phyloP scores from a whole-genome alignment of 1,284 basidiomycete genomes.

The Trichosporon faecale region DNA sequence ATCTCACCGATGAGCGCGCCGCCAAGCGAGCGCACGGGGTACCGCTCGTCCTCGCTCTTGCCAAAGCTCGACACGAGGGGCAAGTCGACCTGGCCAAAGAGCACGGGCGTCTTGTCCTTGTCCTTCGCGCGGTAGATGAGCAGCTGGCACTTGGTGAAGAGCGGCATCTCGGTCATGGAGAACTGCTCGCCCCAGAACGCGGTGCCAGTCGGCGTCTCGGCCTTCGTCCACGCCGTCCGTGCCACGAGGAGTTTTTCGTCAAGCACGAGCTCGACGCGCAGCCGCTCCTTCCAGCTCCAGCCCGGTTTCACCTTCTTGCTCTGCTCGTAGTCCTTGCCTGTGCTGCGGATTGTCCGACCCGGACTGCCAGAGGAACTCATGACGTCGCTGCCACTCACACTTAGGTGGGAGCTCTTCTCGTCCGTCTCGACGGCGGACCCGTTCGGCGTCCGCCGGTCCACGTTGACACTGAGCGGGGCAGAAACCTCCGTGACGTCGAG shows the following conservation, averaged over 20 bases:
- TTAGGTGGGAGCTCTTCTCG: conserved; percentile 15
- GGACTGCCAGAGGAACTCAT: background rate
- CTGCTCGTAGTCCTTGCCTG: background rate
- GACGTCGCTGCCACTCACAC: background rate
- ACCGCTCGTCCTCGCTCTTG: conserved; percentile 33
- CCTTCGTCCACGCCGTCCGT: conserved; percentile 32
- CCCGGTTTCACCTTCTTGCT: conserved; percentile 15
- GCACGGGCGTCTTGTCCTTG: conserved; percentile 15
- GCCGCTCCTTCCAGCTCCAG: conserved; percentile 28
- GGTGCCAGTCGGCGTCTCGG: conserved; percentile 17
- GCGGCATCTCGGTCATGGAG: conserved; percentile 24
- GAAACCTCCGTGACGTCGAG: conserved; percentile 31
- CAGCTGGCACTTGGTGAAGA: conserved; percentile 25
- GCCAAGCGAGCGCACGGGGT: conserved; percentile 27
- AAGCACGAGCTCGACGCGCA: conserved; percentile 29
- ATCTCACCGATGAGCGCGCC: conserved; percentile 36
- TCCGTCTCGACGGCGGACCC: background rate
- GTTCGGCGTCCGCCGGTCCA: background rate
- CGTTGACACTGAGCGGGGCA: background rate
- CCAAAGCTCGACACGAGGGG: conserved; percentile 28
- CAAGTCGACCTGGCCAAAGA: conserved; percentile 31
- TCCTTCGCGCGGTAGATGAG: conserved; percentile 15
- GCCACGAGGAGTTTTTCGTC: conserved; percentile 25
- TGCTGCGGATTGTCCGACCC: background rate
- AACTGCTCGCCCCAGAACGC: conserved; percentile 39